These are phyloP conservation scores for button mushroom (Agaricus bisporus) DNA, from an alignment of 768 basidiomycete species.

Conservation along the genomic window DNA sequence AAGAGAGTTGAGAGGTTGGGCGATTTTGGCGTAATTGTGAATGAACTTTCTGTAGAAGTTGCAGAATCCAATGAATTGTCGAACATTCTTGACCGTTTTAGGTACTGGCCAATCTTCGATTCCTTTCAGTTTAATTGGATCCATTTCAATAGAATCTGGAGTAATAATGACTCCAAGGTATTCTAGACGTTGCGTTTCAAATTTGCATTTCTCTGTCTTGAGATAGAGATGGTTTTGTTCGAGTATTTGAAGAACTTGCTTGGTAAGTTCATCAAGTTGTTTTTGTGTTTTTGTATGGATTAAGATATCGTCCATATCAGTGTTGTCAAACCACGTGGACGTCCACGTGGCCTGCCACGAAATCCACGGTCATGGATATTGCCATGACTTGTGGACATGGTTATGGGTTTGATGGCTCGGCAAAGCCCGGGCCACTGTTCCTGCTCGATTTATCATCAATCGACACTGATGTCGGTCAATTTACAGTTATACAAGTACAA, in stretches of 20 bases:
- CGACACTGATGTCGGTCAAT: too few species aligned
- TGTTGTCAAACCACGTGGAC: background rate
- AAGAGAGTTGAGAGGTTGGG: background rate
- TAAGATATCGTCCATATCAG: constrained; percentile 39
- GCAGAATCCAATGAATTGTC: constrained; percentile 36
- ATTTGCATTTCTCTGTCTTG: constrained; percentile 10
- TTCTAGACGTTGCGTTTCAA: background rate
- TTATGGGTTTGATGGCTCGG: too few species aligned
- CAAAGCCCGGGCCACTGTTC: too few species aligned
- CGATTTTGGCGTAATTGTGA: constrained; percentile 20
- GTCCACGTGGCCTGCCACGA: too few species aligned
- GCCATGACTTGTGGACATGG: too few species aligned
- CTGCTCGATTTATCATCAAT: too few species aligned
- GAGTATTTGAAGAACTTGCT: background rate
- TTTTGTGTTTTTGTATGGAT: constrained; percentile 17
- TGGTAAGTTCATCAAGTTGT: background rate
- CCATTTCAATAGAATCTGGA: constrained; percentile 20
- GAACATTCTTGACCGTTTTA: constrained; percentile 23
- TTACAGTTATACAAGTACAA: too few species aligned
- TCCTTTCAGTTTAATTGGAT: constrained; percentile 30
- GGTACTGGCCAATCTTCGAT: constrained; percentile 32
- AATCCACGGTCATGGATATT: too few species aligned
- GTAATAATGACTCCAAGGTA: constrained; percentile 6
- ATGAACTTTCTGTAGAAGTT: constrained; percentile 43
- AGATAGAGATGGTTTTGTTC: background rate